Evolutionary conservation across 805 yeast species (phyloP), one percentile per base, ranked within the genome.

Genomic region (Candida ponderosae): DNA sequence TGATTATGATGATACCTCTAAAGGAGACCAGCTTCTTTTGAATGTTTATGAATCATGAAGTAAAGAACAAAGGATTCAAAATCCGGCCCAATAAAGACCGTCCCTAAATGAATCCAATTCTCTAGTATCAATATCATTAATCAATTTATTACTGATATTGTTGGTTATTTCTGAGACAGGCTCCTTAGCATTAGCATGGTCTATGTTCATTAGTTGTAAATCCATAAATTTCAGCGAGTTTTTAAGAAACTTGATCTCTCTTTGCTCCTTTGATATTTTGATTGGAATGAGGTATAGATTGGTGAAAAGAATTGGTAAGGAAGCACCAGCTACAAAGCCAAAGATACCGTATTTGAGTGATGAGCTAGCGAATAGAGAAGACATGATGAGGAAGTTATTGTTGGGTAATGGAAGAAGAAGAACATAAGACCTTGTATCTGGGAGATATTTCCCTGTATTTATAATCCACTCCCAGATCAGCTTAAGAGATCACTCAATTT

Each of bases 31-130:
- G n/a, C n/a, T n/a, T n/a, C n/a, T n/a, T n/a, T n/a, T n/a, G n/a
- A n/a, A n/a, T n/a, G n/a, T n/a, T n/a, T n/a, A n/a, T n/a, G n/a
- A n/a, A n/a, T n/a, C n/a, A n/a, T n/a, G n/a, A n/a, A n/a, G n/a
- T n/a, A n/a, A n/a, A n/a, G n/a, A n/a, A n/a, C n/a, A n/a, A n/a
- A n/a, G n/a, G n/a, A n/a, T n/a, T 41, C 36, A 53, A 37, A 53
- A 53, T 2, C 57, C 57, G n/a, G 57, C 57, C 57, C 57, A 53
- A 42, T 53, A 53, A 18, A 53, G 40, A 4, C 54, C 54, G 32
- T 53, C 57, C 28, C 42, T 45, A 34, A 29, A 24, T 6, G 27
- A 24, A 24, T 24, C 27, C 5, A 24, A 13, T 24, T 24, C 27
- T 13, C 10, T 24, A 6, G 5, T 13, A 24, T 24, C 27, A 24